Conservation (phyloP, 257 asterid genomes). For the Nicotiana undulata region DNA sequence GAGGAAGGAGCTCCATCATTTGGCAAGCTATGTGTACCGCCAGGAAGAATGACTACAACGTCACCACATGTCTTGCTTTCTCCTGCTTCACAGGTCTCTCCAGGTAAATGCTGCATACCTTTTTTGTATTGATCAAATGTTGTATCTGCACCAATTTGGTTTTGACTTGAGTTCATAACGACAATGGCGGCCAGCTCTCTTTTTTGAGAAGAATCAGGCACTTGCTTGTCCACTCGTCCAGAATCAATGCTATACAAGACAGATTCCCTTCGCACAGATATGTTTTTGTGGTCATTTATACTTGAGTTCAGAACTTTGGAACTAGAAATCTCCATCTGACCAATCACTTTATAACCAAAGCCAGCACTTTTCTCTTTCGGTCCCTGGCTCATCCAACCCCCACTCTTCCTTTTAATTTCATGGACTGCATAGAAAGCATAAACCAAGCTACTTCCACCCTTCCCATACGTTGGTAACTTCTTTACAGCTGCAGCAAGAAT, state of each 20-base stretch:
- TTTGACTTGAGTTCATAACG: slow-evolving; percentile 26
- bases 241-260: slow-evolving; percentile 48
- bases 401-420: slow-evolving; percentile 64
- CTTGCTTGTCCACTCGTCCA: slow-evolving; percentile 36
- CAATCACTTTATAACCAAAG: slow-evolving; percentile 54
- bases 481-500: slow-evolving; percentile 75
- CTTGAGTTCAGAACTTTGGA: slow-evolving; percentile 16
- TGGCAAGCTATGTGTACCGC: slow-evolving; percentile 65
- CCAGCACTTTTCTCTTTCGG: slow-evolving; percentile 46
- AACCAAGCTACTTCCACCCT: slow-evolving; percentile 40
- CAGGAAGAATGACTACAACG: slow-evolving; percentile 63
- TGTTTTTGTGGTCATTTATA: slow-evolving; percentile 9
- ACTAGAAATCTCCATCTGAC: slow-evolving; percentile 67
- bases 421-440: slow-evolving; percentile 68
- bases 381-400: slow-evolving; percentile 79
- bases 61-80: slow-evolving; percentile 18
- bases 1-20: slow-evolving; percentile 64
- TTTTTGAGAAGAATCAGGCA: slow-evolving; percentile 34
- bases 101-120: slow-evolving; percentile 8
- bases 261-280: slow-evolving; percentile 42
- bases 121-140: slow-evolving; percentile 8
- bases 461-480: slow-evolving; percentile 40
- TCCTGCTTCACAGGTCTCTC: slow-evolving; percentile 4
- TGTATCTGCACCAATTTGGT: slow-evolving; percentile 6
- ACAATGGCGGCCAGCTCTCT: slow-evolving; percentile 75